Evolutionary conservation across 1,139 yeast genomes (phyloP).

Genomic region (Trichomonascaceae sp.): DNA sequence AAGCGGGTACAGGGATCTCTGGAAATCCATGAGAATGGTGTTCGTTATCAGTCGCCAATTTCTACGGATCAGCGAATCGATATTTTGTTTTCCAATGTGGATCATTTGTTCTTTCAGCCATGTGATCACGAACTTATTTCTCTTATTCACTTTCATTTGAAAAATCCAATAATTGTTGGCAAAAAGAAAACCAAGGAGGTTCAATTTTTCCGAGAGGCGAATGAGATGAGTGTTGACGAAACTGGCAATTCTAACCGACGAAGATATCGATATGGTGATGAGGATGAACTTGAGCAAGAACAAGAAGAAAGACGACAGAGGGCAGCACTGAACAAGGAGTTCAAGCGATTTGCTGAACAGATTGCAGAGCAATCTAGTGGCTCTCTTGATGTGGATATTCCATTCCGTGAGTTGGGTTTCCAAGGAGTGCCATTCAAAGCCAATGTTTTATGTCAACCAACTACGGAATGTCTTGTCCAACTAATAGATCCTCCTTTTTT

Average conservation of each 20-base stretch:
- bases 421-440: constrained; percentile 97
- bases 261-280: constrained; percentile 86
- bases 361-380: constrained; percentile 77
- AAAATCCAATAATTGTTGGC: constrained; percentile 91
- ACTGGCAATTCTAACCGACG: constrained; percentile 78
- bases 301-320: constrained; percentile 96
- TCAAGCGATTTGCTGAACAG: constrained; percentile 79
- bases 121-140: constrained; percentile 93
- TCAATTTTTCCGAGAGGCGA: constrained; percentile 94
- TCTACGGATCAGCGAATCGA: constrained; percentile 84
- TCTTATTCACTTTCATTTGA: constrained; percentile 84
- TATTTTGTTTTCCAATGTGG: constrained; percentile 80
- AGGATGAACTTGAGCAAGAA: constrained; percentile 97
- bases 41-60: constrained; percentile 77
- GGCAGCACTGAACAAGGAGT: constrained; percentile 85
- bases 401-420: constrained; percentile 94
- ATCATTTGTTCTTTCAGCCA: constrained; percentile 92
- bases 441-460: constrained; percentile 92
- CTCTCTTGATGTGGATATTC: constrained; percentile 79
- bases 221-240: constrained; percentile 95
- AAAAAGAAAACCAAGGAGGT: constrained; percentile 93
- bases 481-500: constrained; percentile 91
- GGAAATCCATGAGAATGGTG: constrained; percentile 93
- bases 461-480: constrained; percentile 93
- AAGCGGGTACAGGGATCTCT: constrained; percentile 89